Conservation (phyloP, 2,329 filamentous ascomycete species). For the Colletotrichum siamense region DNA sequence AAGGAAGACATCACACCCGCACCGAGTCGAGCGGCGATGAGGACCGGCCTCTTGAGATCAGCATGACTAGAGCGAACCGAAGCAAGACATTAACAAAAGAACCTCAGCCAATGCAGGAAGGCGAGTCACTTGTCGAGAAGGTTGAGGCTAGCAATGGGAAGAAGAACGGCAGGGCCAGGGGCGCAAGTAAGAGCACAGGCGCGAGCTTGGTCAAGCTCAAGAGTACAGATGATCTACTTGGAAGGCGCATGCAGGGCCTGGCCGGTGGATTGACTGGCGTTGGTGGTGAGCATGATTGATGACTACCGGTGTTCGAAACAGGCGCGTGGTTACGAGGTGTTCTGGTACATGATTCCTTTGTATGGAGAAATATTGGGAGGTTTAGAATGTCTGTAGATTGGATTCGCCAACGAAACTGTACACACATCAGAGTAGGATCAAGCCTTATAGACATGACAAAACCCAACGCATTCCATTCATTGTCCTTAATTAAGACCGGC, state of each 20-base stretch:
- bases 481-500: accelerated
- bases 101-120: constrained; percentile 23
- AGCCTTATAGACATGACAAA: neutral
- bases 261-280: constrained; percentile 58
- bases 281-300: constrained; percentile 42
- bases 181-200: constrained; percentile 45
- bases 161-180: constrained; percentile 32
- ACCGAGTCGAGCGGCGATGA: constrained; percentile 78
- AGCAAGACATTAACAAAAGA: constrained; percentile 24
- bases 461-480: neutral
- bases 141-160: constrained; percentile 24
- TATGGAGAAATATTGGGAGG: neutral
- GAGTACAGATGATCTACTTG: constrained; percentile 63
- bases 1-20: constrained; percentile 35
- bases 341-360: neutral
- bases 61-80: constrained; percentile 52
- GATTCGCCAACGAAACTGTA: constrained; percentile 13
- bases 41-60: constrained; percentile 83
- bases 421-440: neutral
- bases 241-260: constrained; percentile 63
- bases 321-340: neutral
- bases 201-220: constrained; percentile 58
- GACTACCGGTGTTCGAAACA: neutral
- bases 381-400: constrained; percentile 12
- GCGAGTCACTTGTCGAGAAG: constrained; percentile 25